Evolutionary conservation across 75 land plant genomes (phyloP), one percentile per base, ranked within the genome.

Genomic region (Isoetes taiwanensis): DNA sequence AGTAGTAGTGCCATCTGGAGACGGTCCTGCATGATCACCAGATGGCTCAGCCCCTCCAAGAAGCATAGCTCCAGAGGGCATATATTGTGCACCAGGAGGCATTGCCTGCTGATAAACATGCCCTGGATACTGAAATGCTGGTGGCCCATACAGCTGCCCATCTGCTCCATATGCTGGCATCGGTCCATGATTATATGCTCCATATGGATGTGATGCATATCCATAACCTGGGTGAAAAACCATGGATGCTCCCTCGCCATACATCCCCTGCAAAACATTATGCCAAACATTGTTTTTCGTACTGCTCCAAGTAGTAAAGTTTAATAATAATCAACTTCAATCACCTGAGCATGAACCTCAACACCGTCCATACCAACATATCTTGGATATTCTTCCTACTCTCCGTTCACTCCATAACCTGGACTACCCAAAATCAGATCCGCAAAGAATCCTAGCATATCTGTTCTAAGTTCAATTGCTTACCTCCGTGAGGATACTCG

Each of bases 71-170:
- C 38, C 57, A 5, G 83, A 69, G 9, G 80, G 67, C 17, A 61
- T 52, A 10, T 65, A 72, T 20, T 58, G 64, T 5, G 66, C 72
- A 75, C 60, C 70, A 5, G 76, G 57, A 29, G 90, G 70, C 31
- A 71, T 63, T 1, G 74, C 58, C 34, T 74, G 78, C 62, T 78
- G 87, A 48, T 76, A 84, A 55, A 71, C 79, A n/a, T 74, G 70
- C 20, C 71, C 52, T 1, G 80, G 67, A 62, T 68, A 86, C 41
- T 82, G 85, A 55, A 70, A 84, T 19, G 77, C 74, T 27, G 76
- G 89, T 26, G 74, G 75, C 1, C 73, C 82, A 64, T 84, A 78
- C 24, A 76, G 61, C 69, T 84, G 82, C 27, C 85, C 82, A 72
- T 84, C 85, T 20, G 64, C 80, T 14, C 61, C 59, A 29, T 56